Base-by-base conservation (phyloP, 1,284 basidiomycete genomes). In the Boletus semigastroideus region DNA sequence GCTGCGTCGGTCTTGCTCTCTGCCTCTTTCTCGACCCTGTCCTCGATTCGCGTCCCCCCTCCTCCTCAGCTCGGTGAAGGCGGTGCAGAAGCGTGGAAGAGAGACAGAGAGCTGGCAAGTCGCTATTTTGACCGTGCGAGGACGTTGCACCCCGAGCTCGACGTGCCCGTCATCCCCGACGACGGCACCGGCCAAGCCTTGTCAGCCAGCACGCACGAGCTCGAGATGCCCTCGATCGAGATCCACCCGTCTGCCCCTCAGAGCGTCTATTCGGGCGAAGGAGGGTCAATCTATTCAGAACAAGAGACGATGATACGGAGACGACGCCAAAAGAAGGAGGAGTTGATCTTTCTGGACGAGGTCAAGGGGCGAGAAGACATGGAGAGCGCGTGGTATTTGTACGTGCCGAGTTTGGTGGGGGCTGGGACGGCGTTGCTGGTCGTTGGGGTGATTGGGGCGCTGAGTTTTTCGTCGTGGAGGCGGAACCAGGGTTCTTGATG, bases 371-470 rank as follows among this genome's bases (percentile, higher is more conserved):
- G 63, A 46, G 79, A 80, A 20, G 82, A 83, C 30, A 72, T 86
- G 31, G 86, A 87, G 52, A 79, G 74, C 69, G 77, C 85, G 27
- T 90, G 87, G 87, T 90, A 88, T 60, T 61, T 89, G 49, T 87
- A 87, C 57, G 71, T 90, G 38, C 88, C 88, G 4, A 81, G 85
- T 20, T 67, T 90, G 54, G 80, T 90, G 3, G 88, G 87, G 20
- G 88, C 87, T 30, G 88, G 88, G 12, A 89, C 87, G 17, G 87
- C 88, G 41, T 63, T 90, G 55, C 74, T 90, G 39, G 84, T 89
- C 14, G 85, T 90, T 14, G 88, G 87, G 0, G 82, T 90, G 46
- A 79, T 87, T 36, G 83, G 86, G 2, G 85, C 82, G 4, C 67
- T 90, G 58, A 86, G 86, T 54, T 80, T 90, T 60, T 86, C 87